Evolutionary conservation across 495 filamentous ascomycete species (phyloP), one percentile per base, ranked within the genome.

Genomic region (Xylaria palmicola): DNA sequence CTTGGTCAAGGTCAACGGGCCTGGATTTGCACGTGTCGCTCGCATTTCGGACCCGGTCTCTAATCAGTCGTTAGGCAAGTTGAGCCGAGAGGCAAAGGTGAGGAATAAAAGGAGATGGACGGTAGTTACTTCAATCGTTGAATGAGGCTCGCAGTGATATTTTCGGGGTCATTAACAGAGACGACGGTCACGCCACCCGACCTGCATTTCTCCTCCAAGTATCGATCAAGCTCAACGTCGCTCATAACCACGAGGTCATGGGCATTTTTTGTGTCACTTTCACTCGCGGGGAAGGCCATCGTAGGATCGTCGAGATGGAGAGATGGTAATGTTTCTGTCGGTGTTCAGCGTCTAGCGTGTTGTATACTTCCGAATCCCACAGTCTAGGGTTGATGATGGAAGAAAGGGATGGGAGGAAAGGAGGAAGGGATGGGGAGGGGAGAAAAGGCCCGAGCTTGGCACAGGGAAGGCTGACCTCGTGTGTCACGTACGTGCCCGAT

Each of bases 141-240:
- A 39, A 55, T 55, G 39, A 55, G 39, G 20, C 51, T 55, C 51
- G 37, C 51, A 22, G 51, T 29, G 22, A 55, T 3, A 22, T 55
- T 55, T n/a, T 55, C 5, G 19, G 51, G 51, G 20, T 55, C 51
- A 9, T 39, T 32, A 15, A 55, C 39, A 2, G 3, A n/a, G 6
- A 55, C 32, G 9, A 27, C 27, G 3, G 22, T 22, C 3, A 19
- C 32, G 3, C 32, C 29, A 22, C 51, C 9, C 32, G 19, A 3
- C 3, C 37, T 29, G 22, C 30, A 13, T 19, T 40, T 4, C 4
- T 39, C 30, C 17, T 39, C 32, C 32, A 55, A 22, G 17, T 39
- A 55, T 13, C 17, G 29, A 24, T 55, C 51, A 19, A 55, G 51
- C 51, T 55, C 51, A 3, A 15, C 32, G 39, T 55, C 51, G 15